These are phyloP conservation scores for Lactifluus pinguis DNA, from an alignment of 768 basidiomycete species.

Conservation along the genomic window DNA sequence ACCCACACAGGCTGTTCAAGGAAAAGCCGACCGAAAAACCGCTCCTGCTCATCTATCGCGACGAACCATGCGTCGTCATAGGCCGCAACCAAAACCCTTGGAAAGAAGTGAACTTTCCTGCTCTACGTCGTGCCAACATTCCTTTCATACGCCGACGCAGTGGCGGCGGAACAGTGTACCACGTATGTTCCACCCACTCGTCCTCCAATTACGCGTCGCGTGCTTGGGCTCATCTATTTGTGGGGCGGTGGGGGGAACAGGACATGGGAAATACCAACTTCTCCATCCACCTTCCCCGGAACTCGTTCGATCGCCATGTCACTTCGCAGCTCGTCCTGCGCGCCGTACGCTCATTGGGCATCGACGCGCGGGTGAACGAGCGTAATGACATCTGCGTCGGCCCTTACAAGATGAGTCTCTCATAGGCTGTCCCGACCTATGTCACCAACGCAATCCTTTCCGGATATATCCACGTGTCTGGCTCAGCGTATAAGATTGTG, in stretches of 20 bases:
- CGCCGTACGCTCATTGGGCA: slow-evolving; percentile 67
- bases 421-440: slow-evolving; percentile 6
- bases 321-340: slow-evolving; percentile 72
- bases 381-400: slow-evolving; percentile 88
- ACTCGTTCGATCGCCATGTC: slow-evolving; percentile 65
- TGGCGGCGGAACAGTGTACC: slow-evolving; percentile 94
- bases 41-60: slow-evolving; percentile 79
- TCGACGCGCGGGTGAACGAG: slow-evolving; percentile 76
- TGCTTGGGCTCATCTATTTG: background rate
- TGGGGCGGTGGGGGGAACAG: slow-evolving; percentile 43
- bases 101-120: slow-evolving; percentile 83
- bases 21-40: slow-evolving; percentile 58
- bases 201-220: too few relatives aligned
- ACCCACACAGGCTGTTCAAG: slow-evolving; percentile 60
- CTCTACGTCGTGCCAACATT: slow-evolving; percentile 42
- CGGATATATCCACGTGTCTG: slow-evolving; percentile 62
- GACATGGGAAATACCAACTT: slow-evolving; percentile 97
- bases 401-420: slow-evolving; percentile 72
- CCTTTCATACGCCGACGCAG: slow-evolving; percentile 81
- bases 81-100: slow-evolving; percentile 97
- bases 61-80: slow-evolving; percentile 83
- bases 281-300: slow-evolving; percentile 82
- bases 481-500: slow-evolving; percentile 95
- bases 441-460: slow-evolving; percentile 13
- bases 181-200: slow-evolving; percentile 43